These are phyloP conservation scores for Mycena galericulata DNA, from an alignment of 768 basidiomycete species.

Conservation along the genomic window DNA sequence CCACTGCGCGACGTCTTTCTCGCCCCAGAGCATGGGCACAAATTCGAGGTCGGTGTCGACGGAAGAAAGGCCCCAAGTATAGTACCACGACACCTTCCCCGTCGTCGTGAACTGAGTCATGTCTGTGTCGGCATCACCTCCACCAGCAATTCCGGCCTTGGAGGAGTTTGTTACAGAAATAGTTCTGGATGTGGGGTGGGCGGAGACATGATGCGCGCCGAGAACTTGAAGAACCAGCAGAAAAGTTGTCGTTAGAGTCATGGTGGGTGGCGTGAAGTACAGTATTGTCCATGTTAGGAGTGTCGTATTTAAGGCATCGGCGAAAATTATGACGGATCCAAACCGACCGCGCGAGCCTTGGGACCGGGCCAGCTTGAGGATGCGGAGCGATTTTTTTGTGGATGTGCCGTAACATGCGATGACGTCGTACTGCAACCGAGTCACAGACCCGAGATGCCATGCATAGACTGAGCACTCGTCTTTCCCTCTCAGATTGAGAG, in stretches of 20 bases:
- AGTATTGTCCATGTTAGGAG: not conserved
- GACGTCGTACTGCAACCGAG: slow-evolving; percentile 1
- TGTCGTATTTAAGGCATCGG: slow-evolving; percentile 14
- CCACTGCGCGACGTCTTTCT: slow-evolving; percentile 52
- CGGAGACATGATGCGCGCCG: not conserved
- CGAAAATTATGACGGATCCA: not conserved
- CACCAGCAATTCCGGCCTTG: slow-evolving; percentile 67
- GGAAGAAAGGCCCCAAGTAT: slow-evolving; percentile 59
- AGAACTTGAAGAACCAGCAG: slow-evolving; percentile 21
- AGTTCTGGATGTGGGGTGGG: slow-evolving; percentile 26
- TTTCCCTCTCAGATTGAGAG: not conserved
- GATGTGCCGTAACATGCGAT: not conserved
- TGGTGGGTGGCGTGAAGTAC: slow-evolving; percentile 19
- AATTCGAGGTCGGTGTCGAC: slow-evolving; percentile 59
- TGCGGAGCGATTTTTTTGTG: slow-evolving; percentile 13
- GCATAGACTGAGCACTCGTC: too few relatives aligned
- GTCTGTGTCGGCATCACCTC: slow-evolving; percentile 55
- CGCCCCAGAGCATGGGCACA: slow-evolving; percentile 70
- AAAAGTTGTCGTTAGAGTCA: slow-evolving; percentile 25
- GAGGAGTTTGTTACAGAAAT: slow-evolving; percentile 46
- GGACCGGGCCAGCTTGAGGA: slow-evolving; percentile 8
- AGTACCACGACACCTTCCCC: slow-evolving; percentile 68
- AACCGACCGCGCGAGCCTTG: too few relatives aligned
- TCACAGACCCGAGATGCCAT: not conserved
- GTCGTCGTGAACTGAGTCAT: slow-evolving; percentile 57